Evolutionary conservation across 352 stramenopile species (phyloP).

Genomic region (Globisporangium yorkense): DNA sequence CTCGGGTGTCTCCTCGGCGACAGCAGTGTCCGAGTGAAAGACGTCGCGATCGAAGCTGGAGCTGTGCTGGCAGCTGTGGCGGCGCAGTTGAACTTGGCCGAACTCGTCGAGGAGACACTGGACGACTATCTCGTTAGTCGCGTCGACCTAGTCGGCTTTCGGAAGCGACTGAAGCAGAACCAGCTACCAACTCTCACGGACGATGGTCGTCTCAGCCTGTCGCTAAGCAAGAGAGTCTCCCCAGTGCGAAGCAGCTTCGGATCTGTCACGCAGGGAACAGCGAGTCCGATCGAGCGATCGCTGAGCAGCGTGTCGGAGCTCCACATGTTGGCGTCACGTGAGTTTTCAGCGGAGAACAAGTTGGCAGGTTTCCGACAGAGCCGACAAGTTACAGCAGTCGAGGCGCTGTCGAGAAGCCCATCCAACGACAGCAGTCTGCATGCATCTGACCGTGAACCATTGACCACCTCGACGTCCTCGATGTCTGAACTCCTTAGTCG

Average conservation of each 20-base stretch:
- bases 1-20: conserved; percentile 49
- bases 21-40: conserved; percentile 30
- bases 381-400: not conserved
- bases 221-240: not conserved
- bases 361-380: conserved; percentile 3
- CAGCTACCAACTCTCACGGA: conserved; percentile 28
- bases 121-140: conserved; percentile 48
- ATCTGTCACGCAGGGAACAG: not conserved
- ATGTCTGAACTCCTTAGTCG: not conserved
- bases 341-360: not conserved
- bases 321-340: conserved; percentile 21
- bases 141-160: conserved; percentile 43
- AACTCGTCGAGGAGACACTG: conserved; percentile 33
- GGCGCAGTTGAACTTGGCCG: conserved; percentile 26
- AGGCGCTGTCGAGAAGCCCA: not conserved
- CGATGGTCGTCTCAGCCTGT: conserved; percentile 24
- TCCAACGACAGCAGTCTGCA: not conserved
- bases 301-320: conserved; percentile 35
- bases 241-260: conserved; percentile 3
- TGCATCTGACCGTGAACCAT: not conserved
- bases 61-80: conserved; percentile 29
- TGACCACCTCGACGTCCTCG: not conserved
- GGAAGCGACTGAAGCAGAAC: conserved; percentile 27
- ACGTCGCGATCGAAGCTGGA: conserved; percentile 37
- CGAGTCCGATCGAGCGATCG: conserved; percentile 19